These are phyloP conservation scores for Aspergillus hiratsukae DNA, from an alignment of 2,329 filamentous ascomycete species.

Conservation along the genomic window DNA sequence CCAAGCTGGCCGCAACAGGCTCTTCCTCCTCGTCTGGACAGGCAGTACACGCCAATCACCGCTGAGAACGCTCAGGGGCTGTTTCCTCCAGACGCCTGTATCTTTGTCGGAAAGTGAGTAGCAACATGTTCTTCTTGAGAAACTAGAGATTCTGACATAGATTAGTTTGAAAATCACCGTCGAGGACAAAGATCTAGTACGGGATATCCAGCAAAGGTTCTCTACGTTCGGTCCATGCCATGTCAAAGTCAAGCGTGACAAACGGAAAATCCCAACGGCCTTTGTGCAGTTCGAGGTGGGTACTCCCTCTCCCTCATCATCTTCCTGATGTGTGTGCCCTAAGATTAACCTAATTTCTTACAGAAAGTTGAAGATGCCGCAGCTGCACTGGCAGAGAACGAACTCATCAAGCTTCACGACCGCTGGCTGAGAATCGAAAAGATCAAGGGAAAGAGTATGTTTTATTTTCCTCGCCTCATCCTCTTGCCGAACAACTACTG, in stretches of 20 bases:
- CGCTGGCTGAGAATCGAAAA: constrained; percentile 18
- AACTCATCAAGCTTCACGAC: constrained; percentile 11
- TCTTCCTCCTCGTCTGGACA: constrained; percentile 21
- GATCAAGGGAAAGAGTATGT: constrained; percentile 17
- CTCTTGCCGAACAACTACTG: background rate
- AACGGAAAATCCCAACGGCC: constrained; percentile 31
- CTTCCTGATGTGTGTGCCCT: background rate
- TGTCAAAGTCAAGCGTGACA: constrained; percentile 33
- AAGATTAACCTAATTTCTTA: background rate
- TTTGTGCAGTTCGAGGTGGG: constrained; percentile 39
- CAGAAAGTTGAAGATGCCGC: constrained; percentile 26
- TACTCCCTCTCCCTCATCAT: background rate
- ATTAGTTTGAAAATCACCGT: constrained; percentile 24
- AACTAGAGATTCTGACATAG: constrained; percentile 5
- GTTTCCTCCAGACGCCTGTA: constrained; percentile 31
- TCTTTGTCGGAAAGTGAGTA: constrained; percentile 39
- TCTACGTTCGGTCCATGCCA: constrained; percentile 30
- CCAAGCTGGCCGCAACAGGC: background rate
- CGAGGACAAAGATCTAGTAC: constrained; percentile 23
- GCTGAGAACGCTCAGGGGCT: constrained; percentile 34
- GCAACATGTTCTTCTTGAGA: background rate
- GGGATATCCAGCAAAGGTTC: constrained; percentile 27
- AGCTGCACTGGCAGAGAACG: constrained; percentile 14
- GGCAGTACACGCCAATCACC: constrained; percentile 22
- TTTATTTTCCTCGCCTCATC: background rate